Percentiles rank a stretch among this genome's conserved stretches.
phyloP scores from a whole-genome alignment of 1,284 basidiomycete genomes.

The Malassezia cuniculi region DNA sequence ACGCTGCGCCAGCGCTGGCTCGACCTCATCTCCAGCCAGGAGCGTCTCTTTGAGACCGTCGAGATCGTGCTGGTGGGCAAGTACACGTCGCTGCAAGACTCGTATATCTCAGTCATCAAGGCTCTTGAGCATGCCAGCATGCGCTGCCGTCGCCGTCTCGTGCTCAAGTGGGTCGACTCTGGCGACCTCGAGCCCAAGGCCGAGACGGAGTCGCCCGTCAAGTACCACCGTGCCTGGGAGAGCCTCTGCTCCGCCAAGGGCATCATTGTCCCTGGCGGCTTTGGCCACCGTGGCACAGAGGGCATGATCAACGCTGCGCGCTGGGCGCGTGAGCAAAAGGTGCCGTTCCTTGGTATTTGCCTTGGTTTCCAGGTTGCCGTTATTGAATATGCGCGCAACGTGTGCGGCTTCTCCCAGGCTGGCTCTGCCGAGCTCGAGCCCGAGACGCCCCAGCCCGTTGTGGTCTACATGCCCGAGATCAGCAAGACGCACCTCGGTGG shows the following conservation, averaged over 20 bases:
- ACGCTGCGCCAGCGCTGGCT: conserved; percentile 65
- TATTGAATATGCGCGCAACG: conserved; percentile 81
- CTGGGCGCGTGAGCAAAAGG: conserved; percentile 85
- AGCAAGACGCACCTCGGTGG: conserved; percentile 96
- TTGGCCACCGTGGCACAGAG: conserved; percentile 82
- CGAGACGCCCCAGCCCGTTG: conserved; percentile 55
- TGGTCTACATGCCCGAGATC: conserved; percentile 98
- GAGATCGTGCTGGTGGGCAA: conserved; percentile 90
- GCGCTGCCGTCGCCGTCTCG: conserved; percentile 62
- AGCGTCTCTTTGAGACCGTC: conserved; percentile 80
- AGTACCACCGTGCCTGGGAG: conserved; percentile 92
- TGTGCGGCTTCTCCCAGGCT: conserved; percentile 60
- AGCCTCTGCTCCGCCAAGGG: conserved; percentile 66
- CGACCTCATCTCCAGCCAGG: conserved; percentile 71
- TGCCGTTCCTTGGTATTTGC: conserved; percentile 93
- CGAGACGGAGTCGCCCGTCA: conserved; percentile 65
- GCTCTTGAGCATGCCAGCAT: conserved; percentile 93
- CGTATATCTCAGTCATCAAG: conserved; percentile 97
- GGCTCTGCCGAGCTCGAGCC: conserved; percentile 71
- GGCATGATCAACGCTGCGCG: conserved; percentile 96
- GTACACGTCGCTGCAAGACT: conserved; percentile 92
- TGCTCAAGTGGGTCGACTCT: conserved; percentile 73
- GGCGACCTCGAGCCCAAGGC: conserved; percentile 73
- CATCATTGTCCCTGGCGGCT: conserved; percentile 63
- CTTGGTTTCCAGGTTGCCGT: conserved; percentile 96